Evolutionary conservation across 441 rosid genomes (phyloP).

Genomic region (Pelargonium citronellum): DNA sequence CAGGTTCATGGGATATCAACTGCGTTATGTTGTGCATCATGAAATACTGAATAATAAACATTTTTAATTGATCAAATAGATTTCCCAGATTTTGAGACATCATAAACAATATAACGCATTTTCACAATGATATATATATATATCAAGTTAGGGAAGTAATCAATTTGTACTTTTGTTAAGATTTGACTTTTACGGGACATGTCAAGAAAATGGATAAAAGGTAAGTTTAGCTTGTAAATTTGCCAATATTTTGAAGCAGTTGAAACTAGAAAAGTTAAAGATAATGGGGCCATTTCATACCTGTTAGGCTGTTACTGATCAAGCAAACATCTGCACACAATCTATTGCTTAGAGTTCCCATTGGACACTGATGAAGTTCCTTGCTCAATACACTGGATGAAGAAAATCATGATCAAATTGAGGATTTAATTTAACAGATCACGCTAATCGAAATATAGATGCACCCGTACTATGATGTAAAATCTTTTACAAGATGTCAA

Average conservation of each 20-base stretch:
- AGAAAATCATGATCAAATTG: conserved; percentile 13
- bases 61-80: not conserved
- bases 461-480: not conserved
- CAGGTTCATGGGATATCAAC: no score
- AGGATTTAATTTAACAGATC: conserved; percentile 14
- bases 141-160: not conserved
- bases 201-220: not conserved
- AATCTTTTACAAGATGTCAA: not conserved
- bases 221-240: not conserved
- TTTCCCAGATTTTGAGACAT: not conserved
- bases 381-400: conserved; percentile 60
- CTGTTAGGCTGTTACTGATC: conserved; percentile 27
- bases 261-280: not conserved
- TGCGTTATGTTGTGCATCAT: not conserved
- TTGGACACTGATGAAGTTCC: conserved; percentile 42
- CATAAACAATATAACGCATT: not conserved
- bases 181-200: not conserved
- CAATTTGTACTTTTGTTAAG: no score
- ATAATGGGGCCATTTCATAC: conserved; percentile 19
- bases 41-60: not conserved
- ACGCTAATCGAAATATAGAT: conserved; percentile 10
- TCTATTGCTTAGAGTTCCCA: conserved; percentile 30
- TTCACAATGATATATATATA: no score
- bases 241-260: not conserved
- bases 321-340: conserved; percentile 17